These are phyloP conservation scores for Boletus albobrunnescens DNA, from an alignment of 1,284 basidiomycete species.

Conservation along the genomic window DNA sequence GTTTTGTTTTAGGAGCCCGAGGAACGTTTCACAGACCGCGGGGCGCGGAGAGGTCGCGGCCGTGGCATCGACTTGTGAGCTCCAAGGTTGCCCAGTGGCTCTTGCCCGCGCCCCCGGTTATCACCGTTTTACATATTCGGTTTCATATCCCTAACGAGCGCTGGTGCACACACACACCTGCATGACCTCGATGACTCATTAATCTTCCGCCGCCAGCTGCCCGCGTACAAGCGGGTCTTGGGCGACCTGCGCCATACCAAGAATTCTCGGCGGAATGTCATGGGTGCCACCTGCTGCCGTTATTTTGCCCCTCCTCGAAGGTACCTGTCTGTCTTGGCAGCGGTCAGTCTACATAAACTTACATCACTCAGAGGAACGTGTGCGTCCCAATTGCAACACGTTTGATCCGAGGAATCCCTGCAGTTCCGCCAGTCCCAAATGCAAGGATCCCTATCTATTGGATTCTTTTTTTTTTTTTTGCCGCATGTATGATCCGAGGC, in stretches of 20 bases:
- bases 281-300: not conserved
- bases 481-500: slow-evolving; percentile 13
- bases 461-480: not conserved
- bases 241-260: too few species aligned
- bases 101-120: not conserved
- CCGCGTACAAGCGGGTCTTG: not conserved
- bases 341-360: not conserved
- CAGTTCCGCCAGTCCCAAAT: not conserved
- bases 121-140: not conserved
- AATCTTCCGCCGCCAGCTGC: not conserved
- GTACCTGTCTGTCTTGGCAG: not conserved
- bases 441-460: not conserved
- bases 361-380: not conserved
- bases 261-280: not conserved
- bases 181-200: slow-evolving; percentile 5
- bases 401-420: slow-evolving; percentile 20
- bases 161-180: not conserved
- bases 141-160: not conserved
- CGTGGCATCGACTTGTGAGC: not conserved
- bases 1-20: slow-evolving; percentile 9
- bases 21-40: slow-evolving; percentile 3
- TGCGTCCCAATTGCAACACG: not conserved
- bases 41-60: slow-evolving; percentile 30
- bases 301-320: not conserved
- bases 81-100: not conserved